phyloP scores from a whole-genome alignment of 1,139 yeast species.

The Nakaseomyces sp. region DNA sequence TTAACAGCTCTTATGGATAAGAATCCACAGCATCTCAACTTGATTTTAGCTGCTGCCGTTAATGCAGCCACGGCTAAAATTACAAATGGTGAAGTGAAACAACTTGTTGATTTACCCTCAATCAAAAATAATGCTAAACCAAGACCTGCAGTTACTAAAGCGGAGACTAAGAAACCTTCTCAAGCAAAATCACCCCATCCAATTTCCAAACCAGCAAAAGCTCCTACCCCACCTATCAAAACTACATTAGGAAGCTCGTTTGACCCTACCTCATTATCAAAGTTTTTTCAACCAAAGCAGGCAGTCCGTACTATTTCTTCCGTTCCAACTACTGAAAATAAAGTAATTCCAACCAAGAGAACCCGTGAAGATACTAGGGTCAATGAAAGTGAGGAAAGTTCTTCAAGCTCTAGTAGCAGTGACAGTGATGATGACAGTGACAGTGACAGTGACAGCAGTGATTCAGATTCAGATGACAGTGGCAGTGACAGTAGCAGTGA shows the following conservation, averaged over 20 bases:
- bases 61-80: slow-evolving; percentile 67
- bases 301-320: slow-evolving; percentile 15
- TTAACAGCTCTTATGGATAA: slow-evolving; percentile 72
- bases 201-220: slow-evolving; percentile 7
- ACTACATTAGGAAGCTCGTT: slow-evolving; percentile 15
- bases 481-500: slow-evolving; percentile 7
- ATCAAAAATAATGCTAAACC: slow-evolving; percentile 8
- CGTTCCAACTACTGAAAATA: slow-evolving; percentile 11
- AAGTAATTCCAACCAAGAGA: slow-evolving; percentile 22
- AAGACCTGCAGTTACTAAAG: slow-evolving; percentile 2
- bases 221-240: slow-evolving; percentile 8
- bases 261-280: slow-evolving; percentile 31
- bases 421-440: slow-evolving; percentile 12
- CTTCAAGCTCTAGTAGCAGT: neutral
- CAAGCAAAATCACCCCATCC: slow-evolving; percentile 12
- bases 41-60: slow-evolving; percentile 73
- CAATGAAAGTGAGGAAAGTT: slow-evolving; percentile 12
- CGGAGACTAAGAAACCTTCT: slow-evolving; percentile 10
- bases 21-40: slow-evolving; percentile 80
- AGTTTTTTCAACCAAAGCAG: slow-evolving; percentile 31
- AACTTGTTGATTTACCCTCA: slow-evolving; percentile 31
- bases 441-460: slow-evolving; percentile 7
- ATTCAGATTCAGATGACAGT: slow-evolving; percentile 3
- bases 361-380: slow-evolving; percentile 10
- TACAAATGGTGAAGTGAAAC: slow-evolving; percentile 38